Conservation (phyloP, 1,139 yeast species). For the Hyphopichia pseudoburtonii region DNA sequence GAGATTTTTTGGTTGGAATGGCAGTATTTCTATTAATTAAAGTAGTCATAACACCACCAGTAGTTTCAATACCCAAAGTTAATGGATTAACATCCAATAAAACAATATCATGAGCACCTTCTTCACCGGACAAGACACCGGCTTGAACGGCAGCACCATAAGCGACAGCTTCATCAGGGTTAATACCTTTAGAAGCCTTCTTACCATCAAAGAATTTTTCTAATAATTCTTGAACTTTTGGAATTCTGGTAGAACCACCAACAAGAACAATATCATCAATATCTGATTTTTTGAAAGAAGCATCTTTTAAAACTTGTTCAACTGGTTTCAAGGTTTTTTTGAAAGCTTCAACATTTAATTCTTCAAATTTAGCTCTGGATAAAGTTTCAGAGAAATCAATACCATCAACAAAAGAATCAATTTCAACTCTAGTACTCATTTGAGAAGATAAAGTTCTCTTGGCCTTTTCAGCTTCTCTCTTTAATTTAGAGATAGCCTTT, state of each 20-base stretch:
- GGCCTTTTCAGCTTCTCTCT: conserved; percentile 96
- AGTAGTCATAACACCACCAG: conserved; percentile 51
- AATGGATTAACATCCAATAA: conserved; percentile 50
- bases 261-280: conserved; percentile 91
- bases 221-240: conserved; percentile 89
- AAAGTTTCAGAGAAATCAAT: conserved; percentile 90
- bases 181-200: conserved; percentile 92
- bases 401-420: conserved; percentile 94
- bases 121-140: conserved; percentile 85
- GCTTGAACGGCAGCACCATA: conserved; percentile 74
- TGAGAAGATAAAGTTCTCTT: conserved; percentile 92
- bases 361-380: conserved; percentile 95
- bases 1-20: conserved; percentile 49
- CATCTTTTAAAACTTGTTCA: conserved; percentile 87
- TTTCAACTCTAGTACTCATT: conserved; percentile 86
- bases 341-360: conserved; percentile 82
- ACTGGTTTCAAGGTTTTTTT: conserved; percentile 91
- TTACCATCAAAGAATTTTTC: conserved; percentile 88
- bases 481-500: conserved; percentile 83
- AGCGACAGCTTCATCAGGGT: conserved; percentile 77
- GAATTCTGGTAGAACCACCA: conserved; percentile 98
- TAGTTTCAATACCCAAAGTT: conserved; percentile 50
- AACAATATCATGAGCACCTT: conserved; percentile 49
- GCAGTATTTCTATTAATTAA: conserved; percentile 50
- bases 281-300: conserved; percentile 78